These are phyloP conservation scores for Podila epigama DNA, from an alignment of 192 early-diverging fungal species.

Conservation along the genomic window DNA sequence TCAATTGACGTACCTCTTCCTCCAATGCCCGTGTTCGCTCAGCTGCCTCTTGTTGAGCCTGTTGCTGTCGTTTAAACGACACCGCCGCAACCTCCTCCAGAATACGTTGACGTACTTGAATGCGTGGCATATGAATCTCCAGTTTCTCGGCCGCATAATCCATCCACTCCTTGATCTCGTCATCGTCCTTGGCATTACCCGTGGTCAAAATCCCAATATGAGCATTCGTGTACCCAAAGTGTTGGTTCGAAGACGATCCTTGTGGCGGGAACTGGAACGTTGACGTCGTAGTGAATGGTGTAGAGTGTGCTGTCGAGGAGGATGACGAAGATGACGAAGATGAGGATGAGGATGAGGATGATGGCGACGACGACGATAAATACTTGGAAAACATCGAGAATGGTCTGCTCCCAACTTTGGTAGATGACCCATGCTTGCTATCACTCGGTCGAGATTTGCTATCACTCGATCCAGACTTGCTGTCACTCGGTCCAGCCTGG, in stretches of 20 bases:
- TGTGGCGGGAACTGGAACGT: neutral
- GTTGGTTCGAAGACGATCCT: neutral
- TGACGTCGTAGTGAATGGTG: neutral
- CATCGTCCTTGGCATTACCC: conserved; percentile 20
- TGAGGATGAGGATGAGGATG: neutral
- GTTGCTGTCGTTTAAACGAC: conserved; percentile 20
- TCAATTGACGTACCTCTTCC: conserved; percentile 18
- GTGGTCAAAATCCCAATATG: neutral
- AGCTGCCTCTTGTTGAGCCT: conserved; percentile 24
- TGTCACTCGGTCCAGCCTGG: too few species aligned
- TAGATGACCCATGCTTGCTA: too few species aligned
- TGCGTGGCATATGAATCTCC: conserved; percentile 25
- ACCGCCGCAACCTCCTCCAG: conserved; percentile 32
- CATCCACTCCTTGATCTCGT: conserved; percentile 39
- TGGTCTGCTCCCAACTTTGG: too few species aligned
- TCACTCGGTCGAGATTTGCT: too few species aligned
- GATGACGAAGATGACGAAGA: neutral
- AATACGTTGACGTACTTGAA: conserved; percentile 23
- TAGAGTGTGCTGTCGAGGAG: neutral
- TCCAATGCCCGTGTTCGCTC: conserved; percentile 15
- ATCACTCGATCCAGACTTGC: too few species aligned
- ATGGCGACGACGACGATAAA: too few species aligned
- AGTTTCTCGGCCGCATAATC: conserved; percentile 32
- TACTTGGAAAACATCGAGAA: too few species aligned
- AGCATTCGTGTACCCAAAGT: neutral